These are phyloP conservation scores for Podospora bellae-mahoneyi DNA, from an alignment of 495 filamentous ascomycete genomes.

Conservation along the genomic window DNA sequence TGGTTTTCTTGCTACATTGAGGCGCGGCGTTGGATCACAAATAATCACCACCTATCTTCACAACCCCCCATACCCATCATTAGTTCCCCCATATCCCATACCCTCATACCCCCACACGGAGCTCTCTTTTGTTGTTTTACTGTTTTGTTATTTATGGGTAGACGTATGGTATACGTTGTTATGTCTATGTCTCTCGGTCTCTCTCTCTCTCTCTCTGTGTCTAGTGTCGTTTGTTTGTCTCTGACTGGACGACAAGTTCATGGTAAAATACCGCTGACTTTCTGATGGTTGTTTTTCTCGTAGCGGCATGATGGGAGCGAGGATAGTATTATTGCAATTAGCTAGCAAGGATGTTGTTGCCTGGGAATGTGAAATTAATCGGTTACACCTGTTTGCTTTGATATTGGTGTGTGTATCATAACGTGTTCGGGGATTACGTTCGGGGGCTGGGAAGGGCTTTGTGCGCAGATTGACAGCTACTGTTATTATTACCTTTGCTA, in stretches of 20 bases:
- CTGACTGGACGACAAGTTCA: background rate
- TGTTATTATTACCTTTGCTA: background rate
- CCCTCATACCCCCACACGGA: background rate
- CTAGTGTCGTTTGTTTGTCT: background rate
- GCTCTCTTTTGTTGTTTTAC: slow-evolving; percentile 5
- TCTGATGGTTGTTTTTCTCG: background rate
- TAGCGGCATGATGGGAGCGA: background rate
- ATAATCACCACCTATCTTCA: background rate
- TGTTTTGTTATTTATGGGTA: background rate
- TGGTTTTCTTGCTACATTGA: background rate
- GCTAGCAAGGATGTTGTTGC: background rate
- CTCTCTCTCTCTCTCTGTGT: background rate
- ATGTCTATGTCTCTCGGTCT: background rate
- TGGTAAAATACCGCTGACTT: background rate
- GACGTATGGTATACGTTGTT: slow-evolving; percentile 6
- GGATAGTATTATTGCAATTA: background rate
- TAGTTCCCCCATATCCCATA: background rate
- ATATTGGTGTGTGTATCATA: background rate
- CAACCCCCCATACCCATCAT: background rate
- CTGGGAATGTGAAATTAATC: background rate
- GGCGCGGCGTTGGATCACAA: background rate
- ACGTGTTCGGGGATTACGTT: background rate
- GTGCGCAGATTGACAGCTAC: background rate
- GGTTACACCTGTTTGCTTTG: background rate
- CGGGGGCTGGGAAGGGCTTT: background rate